Evolutionary conservation across 202 grass and related monocot species (phyloP).

Genomic region (Saccharum hybrid): DNA sequence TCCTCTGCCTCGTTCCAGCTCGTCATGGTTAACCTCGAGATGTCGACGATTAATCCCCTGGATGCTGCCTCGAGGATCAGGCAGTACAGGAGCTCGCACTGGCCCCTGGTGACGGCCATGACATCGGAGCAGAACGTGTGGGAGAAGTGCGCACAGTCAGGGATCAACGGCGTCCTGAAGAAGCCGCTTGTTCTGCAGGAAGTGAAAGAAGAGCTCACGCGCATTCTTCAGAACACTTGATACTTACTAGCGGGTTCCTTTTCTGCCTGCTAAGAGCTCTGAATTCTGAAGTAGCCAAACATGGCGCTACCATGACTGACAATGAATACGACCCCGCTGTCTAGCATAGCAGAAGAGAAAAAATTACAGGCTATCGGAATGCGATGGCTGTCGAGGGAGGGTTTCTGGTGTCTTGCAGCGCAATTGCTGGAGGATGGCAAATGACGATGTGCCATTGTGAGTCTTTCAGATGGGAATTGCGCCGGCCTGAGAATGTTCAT

Average conservation of each 20-base stretch:
- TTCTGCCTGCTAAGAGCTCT: not conserved
- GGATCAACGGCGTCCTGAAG: constrained; percentile 63
- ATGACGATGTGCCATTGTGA: not conserved
- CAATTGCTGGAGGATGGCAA: not conserved
- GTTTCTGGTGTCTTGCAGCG: not conserved
- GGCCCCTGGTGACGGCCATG: constrained; percentile 63
- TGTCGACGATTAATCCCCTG: constrained; percentile 44
- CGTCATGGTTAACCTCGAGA: constrained; percentile 62
- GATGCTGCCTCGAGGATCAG: constrained; percentile 58
- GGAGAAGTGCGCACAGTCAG: constrained; percentile 62
- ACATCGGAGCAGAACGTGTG: constrained; percentile 48
- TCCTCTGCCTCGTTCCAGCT: constrained; percentile 45
- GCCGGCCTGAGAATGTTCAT: not conserved
- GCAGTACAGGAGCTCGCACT: constrained; percentile 50
- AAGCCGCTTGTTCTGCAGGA: constrained; percentile 57
- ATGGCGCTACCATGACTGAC: too few species aligned
- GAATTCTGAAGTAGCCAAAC: constrained; percentile 7
- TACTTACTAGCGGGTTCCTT: not conserved
- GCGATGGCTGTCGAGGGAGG: not conserved
- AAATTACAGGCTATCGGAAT: not conserved
- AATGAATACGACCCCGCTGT: not conserved
- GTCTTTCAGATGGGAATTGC: constrained; percentile 6
- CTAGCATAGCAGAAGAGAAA: not conserved
- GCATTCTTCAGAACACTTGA: constrained; percentile 59
- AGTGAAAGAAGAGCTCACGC: constrained; percentile 57